Percentiles rank a stretch among this genome's conserved stretches.
Evolutionary conservation across 257 asterid genomes (phyloP).

Genomic region (Hygrophila difformis): DNA sequence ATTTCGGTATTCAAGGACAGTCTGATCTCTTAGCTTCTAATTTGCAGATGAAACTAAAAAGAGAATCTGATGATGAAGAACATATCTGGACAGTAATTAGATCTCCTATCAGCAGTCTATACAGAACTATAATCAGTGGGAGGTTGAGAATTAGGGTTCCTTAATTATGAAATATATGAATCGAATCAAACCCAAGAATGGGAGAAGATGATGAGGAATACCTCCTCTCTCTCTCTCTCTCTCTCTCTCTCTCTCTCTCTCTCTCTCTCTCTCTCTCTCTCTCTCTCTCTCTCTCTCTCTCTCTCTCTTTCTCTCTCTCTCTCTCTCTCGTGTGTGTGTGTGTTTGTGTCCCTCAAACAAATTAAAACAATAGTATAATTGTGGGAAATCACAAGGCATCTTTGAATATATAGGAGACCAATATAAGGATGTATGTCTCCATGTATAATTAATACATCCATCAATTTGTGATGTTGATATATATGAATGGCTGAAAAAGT

Average conservation of each 20-base stretch:
- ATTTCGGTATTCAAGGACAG: too few relatives aligned
- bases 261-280: conserved; percentile 11
- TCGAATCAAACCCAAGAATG: conserved; percentile 58
- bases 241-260: conserved; percentile 12
- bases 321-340: conserved; percentile 6
- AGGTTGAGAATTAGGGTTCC: conserved; percentile 18
- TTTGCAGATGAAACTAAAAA: too few relatives aligned
- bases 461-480: conserved; percentile 11
- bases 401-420: conserved; percentile 7
- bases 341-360: conserved; percentile 7
- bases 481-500: conserved; percentile 6
- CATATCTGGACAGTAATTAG: too few relatives aligned
- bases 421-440: conserved; percentile 8
- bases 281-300: conserved; percentile 8
- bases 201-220: conserved; percentile 11
- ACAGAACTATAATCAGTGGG: not conserved
- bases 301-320: conserved; percentile 12
- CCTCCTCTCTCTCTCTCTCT: conserved; percentile 15
- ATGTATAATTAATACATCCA: conserved; percentile 12
- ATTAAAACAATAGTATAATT: conserved; percentile 3
- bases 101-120: not conserved
- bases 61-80: too few relatives aligned
- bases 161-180: conserved; percentile 23
- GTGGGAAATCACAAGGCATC: conserved; percentile 7
- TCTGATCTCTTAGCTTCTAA: too few relatives aligned